phyloP scores from a whole-genome alignment of 106 monocot genomes.

The Allium cepa region DNA sequence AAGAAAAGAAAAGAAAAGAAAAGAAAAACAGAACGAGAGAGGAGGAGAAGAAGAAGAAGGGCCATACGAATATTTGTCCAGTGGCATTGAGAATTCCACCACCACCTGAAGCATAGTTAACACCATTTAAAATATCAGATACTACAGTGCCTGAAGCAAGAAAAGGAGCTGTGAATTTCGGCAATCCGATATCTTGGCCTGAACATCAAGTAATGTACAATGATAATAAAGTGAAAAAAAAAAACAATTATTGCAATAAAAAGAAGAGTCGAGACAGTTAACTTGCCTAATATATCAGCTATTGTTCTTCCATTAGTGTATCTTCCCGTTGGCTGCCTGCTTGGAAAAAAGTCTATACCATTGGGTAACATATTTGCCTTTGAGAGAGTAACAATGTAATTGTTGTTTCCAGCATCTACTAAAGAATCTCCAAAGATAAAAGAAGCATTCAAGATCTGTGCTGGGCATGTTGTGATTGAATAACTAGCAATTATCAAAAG shows the following conservation, averaged over 20 bases:
- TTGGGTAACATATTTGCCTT: conserved; percentile 46
- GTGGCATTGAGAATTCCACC: conserved; percentile 56
- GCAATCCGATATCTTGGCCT: conserved; percentile 34
- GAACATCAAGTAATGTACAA: neutral
- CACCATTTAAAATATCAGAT: conserved; percentile 27
- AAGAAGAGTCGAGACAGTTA: neutral
- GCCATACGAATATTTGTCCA: conserved; percentile 41
- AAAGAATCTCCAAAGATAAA: conserved; percentile 64
- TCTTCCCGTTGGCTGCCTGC: conserved; percentile 35
- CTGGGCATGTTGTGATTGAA: conserved; percentile 5
- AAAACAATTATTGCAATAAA: neutral
- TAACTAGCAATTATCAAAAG: neutral
- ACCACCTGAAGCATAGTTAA: conserved; percentile 65
- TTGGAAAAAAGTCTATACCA: conserved; percentile 39
- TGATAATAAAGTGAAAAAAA: neutral
- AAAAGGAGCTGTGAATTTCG: conserved; percentile 29
- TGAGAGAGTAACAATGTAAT: conserved; percentile 42
- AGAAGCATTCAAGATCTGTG: conserved; percentile 11
- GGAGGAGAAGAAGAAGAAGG: neutral
- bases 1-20: neutral
- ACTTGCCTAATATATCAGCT: conserved; percentile 41
- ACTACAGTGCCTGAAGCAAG: conserved; percentile 38
- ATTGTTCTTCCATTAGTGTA: conserved; percentile 58
- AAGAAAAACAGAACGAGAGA: neutral
- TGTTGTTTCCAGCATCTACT: conserved; percentile 60